Conservation (phyloP, 2,329 filamentous ascomycete species). For the Davidsoniella australis region DNA sequence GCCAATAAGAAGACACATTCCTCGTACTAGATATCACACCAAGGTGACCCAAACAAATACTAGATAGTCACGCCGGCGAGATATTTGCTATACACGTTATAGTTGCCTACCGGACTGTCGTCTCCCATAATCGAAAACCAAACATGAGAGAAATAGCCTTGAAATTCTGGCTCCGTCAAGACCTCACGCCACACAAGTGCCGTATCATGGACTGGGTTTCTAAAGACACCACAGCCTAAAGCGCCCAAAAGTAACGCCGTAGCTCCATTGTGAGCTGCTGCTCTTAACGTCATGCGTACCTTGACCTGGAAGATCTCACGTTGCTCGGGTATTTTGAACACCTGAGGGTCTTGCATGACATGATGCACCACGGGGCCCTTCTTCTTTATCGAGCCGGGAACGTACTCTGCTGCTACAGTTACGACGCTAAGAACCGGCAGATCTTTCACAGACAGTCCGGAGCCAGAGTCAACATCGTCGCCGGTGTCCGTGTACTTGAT, state of each 20-base stretch:
- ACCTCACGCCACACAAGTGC: conserved; percentile 45
- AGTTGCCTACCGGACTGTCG: neutral
- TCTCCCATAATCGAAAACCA: conserved; percentile 5
- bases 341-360: conserved; percentile 16
- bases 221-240: conserved; percentile 50
- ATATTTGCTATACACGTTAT: neutral
- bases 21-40: too few relatives aligned
- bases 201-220: conserved; percentile 44
- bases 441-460: conserved; percentile 14
- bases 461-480: conserved; percentile 10
- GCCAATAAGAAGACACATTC: neutral
- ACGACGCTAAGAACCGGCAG: conserved; percentile 41
- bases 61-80: conserved; percentile 1
- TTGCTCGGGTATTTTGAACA: conserved; percentile 27
- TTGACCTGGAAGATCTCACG: conserved; percentile 38
- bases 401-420: conserved; percentile 38
- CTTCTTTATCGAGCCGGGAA: conserved; percentile 19
- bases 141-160: conserved; percentile 36
- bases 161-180: conserved; percentile 43
- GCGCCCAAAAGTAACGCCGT: conserved; percentile 47
- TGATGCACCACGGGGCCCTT: neutral
- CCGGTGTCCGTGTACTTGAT: conserved; percentile 24
- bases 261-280: conserved; percentile 40
- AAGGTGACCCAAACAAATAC: neutral
- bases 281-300: conserved; percentile 42